Evolutionary conservation across 345 rosid genomes (phyloP).

Genomic region (Brassica nigra): DNA sequence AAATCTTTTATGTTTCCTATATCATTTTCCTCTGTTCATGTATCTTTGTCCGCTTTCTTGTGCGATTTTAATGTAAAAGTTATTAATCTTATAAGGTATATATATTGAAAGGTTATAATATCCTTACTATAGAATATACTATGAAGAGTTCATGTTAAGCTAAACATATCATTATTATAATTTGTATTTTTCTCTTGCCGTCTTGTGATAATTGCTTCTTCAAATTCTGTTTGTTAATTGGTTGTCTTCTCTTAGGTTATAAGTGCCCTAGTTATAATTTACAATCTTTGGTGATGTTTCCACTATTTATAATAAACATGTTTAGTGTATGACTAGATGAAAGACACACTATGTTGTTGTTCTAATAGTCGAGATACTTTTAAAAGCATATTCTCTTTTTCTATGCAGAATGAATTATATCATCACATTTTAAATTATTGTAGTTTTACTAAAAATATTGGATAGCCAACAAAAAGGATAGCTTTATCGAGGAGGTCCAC

Average conservation of each 20-base stretch:
- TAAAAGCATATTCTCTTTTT: slow-evolving; percentile 26
- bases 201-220: neutral
- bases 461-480: neutral
- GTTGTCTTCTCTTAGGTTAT: neutral
- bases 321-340: slow-evolving; percentile 6
- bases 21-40: neutral
- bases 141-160: slow-evolving; percentile 9
- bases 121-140: neutral
- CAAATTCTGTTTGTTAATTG: neutral
- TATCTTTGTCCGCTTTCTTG: neutral
- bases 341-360: slow-evolving; percentile 13
- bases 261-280: neutral
- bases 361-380: slow-evolving; percentile 14
- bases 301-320: neutral
- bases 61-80: neutral
- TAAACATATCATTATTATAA: neutral
- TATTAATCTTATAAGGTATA: neutral
- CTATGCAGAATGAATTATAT: slow-evolving; percentile 9
- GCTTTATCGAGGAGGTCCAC: slow-evolving; percentile 19
- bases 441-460: slow-evolving; percentile 20
- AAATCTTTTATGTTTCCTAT: neutral
- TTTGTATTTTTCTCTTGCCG: slow-evolving; percentile 5
- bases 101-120: slow-evolving; percentile 2
- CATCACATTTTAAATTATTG: slow-evolving; percentile 6
- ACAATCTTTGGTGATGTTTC: slow-evolving; percentile 9